A percentile compares a stretch with the other conserved stretches of the same genome.
These are phyloP conservation scores for Hirschfeldia incana DNA, from an alignment of 345 rosid species.

Conservation along the genomic window DNA sequence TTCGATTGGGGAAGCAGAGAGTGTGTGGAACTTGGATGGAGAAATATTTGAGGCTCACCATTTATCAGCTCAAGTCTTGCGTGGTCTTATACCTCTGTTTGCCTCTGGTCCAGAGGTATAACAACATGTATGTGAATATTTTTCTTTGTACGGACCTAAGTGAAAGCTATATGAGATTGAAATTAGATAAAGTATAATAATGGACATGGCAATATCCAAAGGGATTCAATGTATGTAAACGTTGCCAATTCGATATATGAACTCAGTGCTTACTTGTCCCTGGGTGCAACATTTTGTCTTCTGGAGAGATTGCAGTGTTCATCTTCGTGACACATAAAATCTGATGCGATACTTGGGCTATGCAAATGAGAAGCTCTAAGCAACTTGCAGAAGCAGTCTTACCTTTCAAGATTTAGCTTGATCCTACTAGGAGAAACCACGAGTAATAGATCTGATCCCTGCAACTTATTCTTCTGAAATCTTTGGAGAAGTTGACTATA, in stretches of 20 bases:
- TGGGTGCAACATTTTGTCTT: not conserved
- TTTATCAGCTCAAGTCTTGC: slow-evolving; percentile 89
- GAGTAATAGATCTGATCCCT: not conserved
- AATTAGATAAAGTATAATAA: not conserved
- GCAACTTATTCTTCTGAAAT: not conserved
- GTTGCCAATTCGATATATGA: not conserved
- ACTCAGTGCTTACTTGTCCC: slow-evolving; percentile 50
- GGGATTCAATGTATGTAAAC: not conserved
- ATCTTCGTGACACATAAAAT: too few relatives aligned
- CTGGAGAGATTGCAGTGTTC: not conserved
- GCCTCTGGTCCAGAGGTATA: slow-evolving; percentile 92
- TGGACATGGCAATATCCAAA: not conserved
- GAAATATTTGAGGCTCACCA: slow-evolving; percentile 88
- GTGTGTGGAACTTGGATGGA: slow-evolving; percentile 92
- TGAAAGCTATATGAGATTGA: not conserved
- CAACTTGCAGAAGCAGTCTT: too few relatives aligned
- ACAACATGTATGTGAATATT: slow-evolving; percentile 4
- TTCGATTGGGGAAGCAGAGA: slow-evolving; percentile 68
- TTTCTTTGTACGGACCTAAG: not conserved
- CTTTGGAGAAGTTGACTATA: not conserved
- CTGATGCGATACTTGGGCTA: too few relatives aligned
- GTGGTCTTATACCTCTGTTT: slow-evolving; percentile 75
- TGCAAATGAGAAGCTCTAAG: too few relatives aligned
- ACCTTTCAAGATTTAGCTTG: not conserved
- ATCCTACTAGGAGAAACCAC: not conserved